phyloP scores from a whole-genome alignment of 179 eudicot genomes.

The Pouteria campechiana region DNA sequence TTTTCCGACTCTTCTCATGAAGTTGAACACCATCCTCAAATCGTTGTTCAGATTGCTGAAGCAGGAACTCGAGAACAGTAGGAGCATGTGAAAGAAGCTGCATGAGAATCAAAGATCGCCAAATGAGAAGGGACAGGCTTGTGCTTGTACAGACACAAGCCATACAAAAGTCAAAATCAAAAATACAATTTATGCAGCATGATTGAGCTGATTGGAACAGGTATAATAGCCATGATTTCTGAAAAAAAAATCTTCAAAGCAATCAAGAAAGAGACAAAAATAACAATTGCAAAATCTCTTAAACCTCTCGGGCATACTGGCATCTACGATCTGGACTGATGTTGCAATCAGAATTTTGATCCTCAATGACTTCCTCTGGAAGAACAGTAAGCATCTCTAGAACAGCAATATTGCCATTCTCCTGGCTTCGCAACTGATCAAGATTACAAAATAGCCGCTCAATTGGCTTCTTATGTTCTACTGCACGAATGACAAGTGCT shows the following conservation, averaged over 20 bases:
- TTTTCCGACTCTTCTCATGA: constrained; percentile 68
- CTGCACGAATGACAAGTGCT: constrained; percentile 69
- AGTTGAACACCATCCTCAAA: constrained; percentile 42
- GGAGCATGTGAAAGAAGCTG: constrained; percentile 88
- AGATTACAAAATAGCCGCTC: constrained; percentile 87
- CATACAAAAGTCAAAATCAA: neutral
- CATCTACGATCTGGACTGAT: constrained; percentile 49
- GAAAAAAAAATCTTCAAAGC: too few relatives aligned
- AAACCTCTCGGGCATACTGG: constrained; percentile 80
- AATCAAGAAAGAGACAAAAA: constrained; percentile 7
- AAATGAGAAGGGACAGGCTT: constrained; percentile 12
- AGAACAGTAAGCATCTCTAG: constrained; percentile 89
- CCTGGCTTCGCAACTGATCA: constrained; percentile 68
- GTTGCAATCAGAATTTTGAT: constrained; percentile 44
- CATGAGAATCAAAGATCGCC: too few relatives aligned
- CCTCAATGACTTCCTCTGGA: constrained; percentile 85
- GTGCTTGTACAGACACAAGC: constrained; percentile 3
- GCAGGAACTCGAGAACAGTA: constrained; percentile 74
- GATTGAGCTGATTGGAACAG: too few relatives aligned
- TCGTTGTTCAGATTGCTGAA: constrained; percentile 60
- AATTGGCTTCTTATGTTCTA: constrained; percentile 72
- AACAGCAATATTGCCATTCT: constrained; percentile 73
- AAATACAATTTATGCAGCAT: neutral
- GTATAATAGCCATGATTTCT: too few relatives aligned
- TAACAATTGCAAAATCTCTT: constrained; percentile 2